phyloP scores from a whole-genome alignment of 495 filamentous ascomycete genomes.

The Friedmanniomyces simplex region DNA sequence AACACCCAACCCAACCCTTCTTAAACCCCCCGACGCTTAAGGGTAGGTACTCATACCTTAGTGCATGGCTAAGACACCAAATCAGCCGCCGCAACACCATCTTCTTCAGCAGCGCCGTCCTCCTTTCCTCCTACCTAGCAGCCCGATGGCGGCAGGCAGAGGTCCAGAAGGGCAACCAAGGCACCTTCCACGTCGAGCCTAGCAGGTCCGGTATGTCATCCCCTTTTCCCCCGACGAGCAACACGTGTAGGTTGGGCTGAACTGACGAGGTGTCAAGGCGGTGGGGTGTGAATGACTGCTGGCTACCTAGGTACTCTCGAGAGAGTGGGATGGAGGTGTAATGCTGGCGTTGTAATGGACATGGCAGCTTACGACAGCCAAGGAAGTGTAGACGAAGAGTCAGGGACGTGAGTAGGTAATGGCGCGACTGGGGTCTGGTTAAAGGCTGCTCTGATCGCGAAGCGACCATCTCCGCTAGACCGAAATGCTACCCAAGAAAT shows the following conservation, averaged over 20 bases:
- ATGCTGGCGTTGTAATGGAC: no score
- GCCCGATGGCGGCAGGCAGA: not conserved
- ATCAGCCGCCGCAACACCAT: conserved; percentile 12
- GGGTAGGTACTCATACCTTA: not conserved
- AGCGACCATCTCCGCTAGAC: not conserved
- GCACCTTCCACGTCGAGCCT: conserved; percentile 6
- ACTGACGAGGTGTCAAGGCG: not conserved
- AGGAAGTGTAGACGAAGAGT: no score
- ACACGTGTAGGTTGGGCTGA: not conserved
- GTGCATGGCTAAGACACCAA: no score
- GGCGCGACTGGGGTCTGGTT: no score
- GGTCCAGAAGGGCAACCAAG: not conserved
- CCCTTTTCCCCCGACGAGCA: not conserved
- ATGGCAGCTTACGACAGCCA: no score
- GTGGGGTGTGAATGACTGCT: conserved; percentile 1
- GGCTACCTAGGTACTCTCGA: no score
- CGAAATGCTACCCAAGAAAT: not conserved
- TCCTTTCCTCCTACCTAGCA: not conserved
- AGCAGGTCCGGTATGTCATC: conserved; percentile 2
- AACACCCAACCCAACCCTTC: not conserved
- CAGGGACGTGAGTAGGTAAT: no score
- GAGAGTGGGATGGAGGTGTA: no score
- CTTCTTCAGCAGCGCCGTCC: conserved; percentile 3
- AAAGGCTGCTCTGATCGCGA: not conserved
- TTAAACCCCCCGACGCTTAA: not conserved